A percentile compares a stretch with the other conserved stretches of the same genome.
phyloP scores from a whole-genome alignment of 352 stramenopile genomes.

The Pythium periplocum region DNA sequence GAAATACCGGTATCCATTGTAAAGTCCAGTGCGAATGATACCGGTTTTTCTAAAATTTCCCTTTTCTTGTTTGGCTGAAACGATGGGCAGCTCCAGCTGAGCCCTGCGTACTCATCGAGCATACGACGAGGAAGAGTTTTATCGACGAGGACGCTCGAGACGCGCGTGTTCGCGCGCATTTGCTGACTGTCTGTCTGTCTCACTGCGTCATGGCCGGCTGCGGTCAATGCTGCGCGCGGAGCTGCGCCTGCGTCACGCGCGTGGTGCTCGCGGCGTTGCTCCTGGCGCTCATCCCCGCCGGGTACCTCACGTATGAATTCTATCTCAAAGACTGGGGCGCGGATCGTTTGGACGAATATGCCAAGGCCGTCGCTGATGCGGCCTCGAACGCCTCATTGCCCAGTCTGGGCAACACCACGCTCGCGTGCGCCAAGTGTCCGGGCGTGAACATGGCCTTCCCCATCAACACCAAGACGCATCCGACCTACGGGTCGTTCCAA shows the following conservation, averaged over 20 bases:
- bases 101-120: too few relatives aligned
- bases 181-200: too few relatives aligned
- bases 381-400: constrained; percentile 4
- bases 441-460: constrained; percentile 44
- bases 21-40: too few relatives aligned
- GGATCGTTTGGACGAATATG: constrained; percentile 19
- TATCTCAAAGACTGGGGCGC: constrained; percentile 42
- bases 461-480: constrained; percentile 23
- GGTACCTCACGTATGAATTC: constrained; percentile 37
- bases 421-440: constrained; percentile 34
- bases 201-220: constrained; percentile 3
- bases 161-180: too few relatives aligned
- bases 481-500: constrained; percentile 30
- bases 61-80: too few relatives aligned
- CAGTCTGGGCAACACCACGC: constrained; percentile 10
- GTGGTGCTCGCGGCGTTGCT: constrained; percentile 21
- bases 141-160: too few relatives aligned
- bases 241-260: constrained; percentile 22
- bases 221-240: constrained; percentile 10
- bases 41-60: too few relatives aligned
- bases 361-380: constrained; percentile 9
- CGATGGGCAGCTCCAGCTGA: too few relatives aligned
- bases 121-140: too few relatives aligned
- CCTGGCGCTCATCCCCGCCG: constrained; percentile 25
- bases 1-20: too few relatives aligned